phyloP scores from a whole-genome alignment of 805 yeast species.

The Vanderwaltozyma tropicalis region DNA sequence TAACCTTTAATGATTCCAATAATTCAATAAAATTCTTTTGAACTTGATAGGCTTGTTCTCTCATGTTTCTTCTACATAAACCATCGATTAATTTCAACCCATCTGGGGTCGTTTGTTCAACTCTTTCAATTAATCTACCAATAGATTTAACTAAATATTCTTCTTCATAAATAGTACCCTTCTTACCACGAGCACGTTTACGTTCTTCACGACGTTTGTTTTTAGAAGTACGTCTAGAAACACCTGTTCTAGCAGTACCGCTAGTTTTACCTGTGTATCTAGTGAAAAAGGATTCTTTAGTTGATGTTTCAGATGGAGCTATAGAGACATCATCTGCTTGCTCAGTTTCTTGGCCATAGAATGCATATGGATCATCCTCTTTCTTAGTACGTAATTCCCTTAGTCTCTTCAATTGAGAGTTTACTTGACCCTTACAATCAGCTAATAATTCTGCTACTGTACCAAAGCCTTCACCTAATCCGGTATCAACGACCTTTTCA shows the following conservation, averaged over 20 bases:
- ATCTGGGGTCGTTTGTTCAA: slow-evolving; percentile 64
- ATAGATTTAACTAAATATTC: slow-evolving; percentile 84
- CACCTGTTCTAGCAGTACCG: slow-evolving; percentile 95
- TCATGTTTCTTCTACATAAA: slow-evolving; percentile 57
- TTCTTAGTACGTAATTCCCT: slow-evolving; percentile 81
- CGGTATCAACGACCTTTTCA: slow-evolving; percentile 54
- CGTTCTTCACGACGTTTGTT: slow-evolving; percentile 92
- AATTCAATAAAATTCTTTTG: slow-evolving; percentile 59
- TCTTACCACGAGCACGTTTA: slow-evolving; percentile 92
- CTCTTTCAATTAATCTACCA: slow-evolving; percentile 77
- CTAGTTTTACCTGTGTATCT: slow-evolving; percentile 93
- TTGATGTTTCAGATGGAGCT: slow-evolving; percentile 89
- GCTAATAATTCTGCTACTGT: slow-evolving; percentile 77
- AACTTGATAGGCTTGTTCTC: slow-evolving; percentile 72
- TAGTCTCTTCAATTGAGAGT: slow-evolving; percentile 72
- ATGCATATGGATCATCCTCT: slow-evolving; percentile 72
- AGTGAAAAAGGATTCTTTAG: slow-evolving; percentile 87
- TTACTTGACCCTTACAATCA: slow-evolving; percentile 82
- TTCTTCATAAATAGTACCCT: slow-evolving; percentile 95
- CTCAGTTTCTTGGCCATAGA: slow-evolving; percentile 65
- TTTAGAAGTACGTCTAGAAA: slow-evolving; percentile 83
- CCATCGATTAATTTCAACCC: slow-evolving; percentile 66
- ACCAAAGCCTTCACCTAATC: slow-evolving; percentile 81
- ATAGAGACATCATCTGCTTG: slow-evolving; percentile 89
- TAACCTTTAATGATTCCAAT: slow-evolving; percentile 42